A percentile compares a stretch with the other conserved stretches of the same genome.
These are phyloP conservation scores for Fusarium neocosmosporiellum DNA, from an alignment of 2,329 filamentous ascomycete species.

Conservation along the genomic window DNA sequence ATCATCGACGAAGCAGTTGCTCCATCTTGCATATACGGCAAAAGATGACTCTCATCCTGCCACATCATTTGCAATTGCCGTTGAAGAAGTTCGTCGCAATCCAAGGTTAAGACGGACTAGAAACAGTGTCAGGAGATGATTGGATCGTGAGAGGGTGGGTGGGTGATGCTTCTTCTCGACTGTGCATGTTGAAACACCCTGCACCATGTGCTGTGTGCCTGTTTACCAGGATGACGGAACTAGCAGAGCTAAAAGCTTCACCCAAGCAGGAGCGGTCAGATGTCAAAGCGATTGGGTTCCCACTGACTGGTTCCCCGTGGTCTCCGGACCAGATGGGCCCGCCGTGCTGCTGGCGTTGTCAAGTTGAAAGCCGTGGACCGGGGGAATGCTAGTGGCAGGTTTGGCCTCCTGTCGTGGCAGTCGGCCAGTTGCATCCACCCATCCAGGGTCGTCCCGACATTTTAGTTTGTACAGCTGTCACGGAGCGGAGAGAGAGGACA, in stretches of 20 bases:
- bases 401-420: slow-evolving; percentile 20
- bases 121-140: background rate
- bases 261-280: background rate
- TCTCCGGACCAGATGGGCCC: background rate
- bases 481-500: background rate
- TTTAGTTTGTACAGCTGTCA: background rate
- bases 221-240: background rate
- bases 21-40: background rate
- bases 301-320: background rate
- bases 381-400: background rate
- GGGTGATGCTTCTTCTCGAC: background rate
- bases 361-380: slow-evolving; percentile 21
- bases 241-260: background rate
- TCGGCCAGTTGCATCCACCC: slow-evolving; percentile 19
- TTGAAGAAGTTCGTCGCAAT: background rate
- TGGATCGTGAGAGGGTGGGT: background rate
- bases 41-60: background rate
- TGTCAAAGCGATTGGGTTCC: background rate
- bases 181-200: slow-evolving; percentile 1
- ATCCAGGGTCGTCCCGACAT: background rate
- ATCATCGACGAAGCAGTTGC: background rate
- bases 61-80: background rate
- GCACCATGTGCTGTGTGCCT: background rate
- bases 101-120: background rate
- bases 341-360: slow-evolving; percentile 20